These are phyloP conservation scores for Xylaria venustula DNA, from an alignment of 495 filamentous ascomycete genomes.

Conservation along the genomic window DNA sequence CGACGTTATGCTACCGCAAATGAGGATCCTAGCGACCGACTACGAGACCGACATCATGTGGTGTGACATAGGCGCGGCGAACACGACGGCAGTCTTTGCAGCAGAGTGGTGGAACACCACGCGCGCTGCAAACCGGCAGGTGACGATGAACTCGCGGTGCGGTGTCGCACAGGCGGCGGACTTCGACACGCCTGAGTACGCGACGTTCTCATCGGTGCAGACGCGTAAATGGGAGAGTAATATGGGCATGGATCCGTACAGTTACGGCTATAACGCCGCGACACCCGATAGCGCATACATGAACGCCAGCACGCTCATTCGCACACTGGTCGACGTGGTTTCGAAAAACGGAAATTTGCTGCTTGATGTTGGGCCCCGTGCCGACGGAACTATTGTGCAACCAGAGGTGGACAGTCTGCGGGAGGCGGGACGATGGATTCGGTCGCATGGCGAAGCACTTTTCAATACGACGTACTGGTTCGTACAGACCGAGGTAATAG, in stretches of 20 bases:
- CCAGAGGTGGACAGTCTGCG: slow-evolving; percentile 45
- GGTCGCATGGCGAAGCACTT: slow-evolving; percentile 49
- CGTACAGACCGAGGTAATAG: slow-evolving; percentile 39
- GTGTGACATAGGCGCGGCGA: slow-evolving; percentile 55
- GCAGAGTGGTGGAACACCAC: slow-evolving; percentile 46
- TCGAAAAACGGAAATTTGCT: slow-evolving; percentile 57
- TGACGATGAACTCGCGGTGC: slow-evolving; percentile 53
- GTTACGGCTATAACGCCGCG: slow-evolving; percentile 55
- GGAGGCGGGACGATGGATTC: slow-evolving; percentile 52
- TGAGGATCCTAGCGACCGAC: slow-evolving; percentile 45
- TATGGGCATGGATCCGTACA: slow-evolving; percentile 55
- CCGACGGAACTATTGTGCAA: slow-evolving; percentile 52
- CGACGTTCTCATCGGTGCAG: slow-evolving; percentile 45
- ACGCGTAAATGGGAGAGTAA: slow-evolving; percentile 56
- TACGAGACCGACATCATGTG: slow-evolving; percentile 57
- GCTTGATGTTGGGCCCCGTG: slow-evolving; percentile 53
- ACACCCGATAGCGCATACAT: slow-evolving; percentile 48
- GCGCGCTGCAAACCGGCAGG: slow-evolving; percentile 39
- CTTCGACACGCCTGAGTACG: slow-evolving; percentile 56
- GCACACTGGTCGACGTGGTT: slow-evolving; percentile 50
- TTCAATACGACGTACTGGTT: slow-evolving; percentile 60
- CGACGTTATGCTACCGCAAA: slow-evolving; percentile 52
- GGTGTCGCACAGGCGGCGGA: slow-evolving; percentile 44
- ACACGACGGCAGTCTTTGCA: slow-evolving; percentile 49
- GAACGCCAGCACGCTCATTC: slow-evolving; percentile 47